Base-by-base conservation (phyloP, 768 basidiomycete species). In the Calocybe cyanea region DNA sequence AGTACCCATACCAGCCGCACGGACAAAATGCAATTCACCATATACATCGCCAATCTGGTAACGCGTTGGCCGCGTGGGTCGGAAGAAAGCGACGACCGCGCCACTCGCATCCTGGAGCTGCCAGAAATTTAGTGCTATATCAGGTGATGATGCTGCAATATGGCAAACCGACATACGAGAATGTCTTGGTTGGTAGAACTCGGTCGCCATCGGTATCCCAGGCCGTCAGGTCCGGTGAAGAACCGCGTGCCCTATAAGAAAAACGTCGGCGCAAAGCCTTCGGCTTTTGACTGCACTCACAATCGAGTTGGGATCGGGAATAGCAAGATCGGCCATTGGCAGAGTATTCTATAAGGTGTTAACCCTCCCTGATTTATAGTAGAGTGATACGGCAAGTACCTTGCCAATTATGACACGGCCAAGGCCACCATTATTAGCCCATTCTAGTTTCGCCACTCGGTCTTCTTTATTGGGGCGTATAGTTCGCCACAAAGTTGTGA, bases 1-100 rank as follows among this genome's bases (percentile, higher is more conserved):
- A 46, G 87, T 87, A 38, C 88, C 87, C 57, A 81, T 77, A 38
- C 90, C 89, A 45, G 85, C 87, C 41, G 69, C 75, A 59, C 85
- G 83, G 63, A 87, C 70, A 63, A 90, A 89, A 60, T 90, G 87
- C 53, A 92, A 74, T 60, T 92, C 89, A 51, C 87, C 86, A 62
- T 83, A 85, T 28, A 91, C 89, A 60, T 92, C 89, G 51, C 89
- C 89, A 53, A 91, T 77, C 62, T 86, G 85, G 72, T 87, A 91
- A 54, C 85, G 83, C 45, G 83, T 85, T 49, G 80, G 80, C 57
- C 83, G 78, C 49, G 81, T 85, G 43, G 83, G 85, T 41, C 82
- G 84, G 74, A 85, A 88, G 66, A 87, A 83, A 30, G 89, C 89
- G 54, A 92, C 83, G 48, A 83, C 72, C 51, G 72, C 77, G 53